Percentiles rank a stretch among this genome's conserved stretches.
phyloP scores from a whole-genome alignment of 345 rosid species.

The Toxicodendron radicans region DNA sequence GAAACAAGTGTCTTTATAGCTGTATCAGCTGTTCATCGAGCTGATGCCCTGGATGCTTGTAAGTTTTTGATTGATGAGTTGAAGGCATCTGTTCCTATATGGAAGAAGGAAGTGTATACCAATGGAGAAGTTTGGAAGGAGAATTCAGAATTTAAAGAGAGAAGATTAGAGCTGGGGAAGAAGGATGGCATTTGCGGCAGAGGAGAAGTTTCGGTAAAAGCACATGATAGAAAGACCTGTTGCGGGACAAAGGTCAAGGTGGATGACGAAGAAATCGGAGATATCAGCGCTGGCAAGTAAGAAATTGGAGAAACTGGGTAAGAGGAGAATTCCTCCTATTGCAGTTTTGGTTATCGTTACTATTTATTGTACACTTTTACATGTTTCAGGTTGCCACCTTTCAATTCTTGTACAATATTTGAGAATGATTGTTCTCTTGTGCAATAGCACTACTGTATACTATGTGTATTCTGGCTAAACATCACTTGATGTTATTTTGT shows the following conservation, averaged over 20 bases:
- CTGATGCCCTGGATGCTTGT: conserved; percentile 82
- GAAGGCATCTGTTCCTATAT: conserved; percentile 85
- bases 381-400: neutral
- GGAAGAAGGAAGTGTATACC: conserved; percentile 93
- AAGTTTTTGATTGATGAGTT: conserved; percentile 77
- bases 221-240: conserved; percentile 43
- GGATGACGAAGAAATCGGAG: conserved; percentile 10
- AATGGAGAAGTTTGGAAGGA: conserved; percentile 97
- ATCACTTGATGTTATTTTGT: no score
- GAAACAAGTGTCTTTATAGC: conserved; percentile 84
- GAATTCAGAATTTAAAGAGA: conserved; percentile 73
- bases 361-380: neutral
- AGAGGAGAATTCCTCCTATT: neutral
- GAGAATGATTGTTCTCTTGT: no score
- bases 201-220: conserved; percentile 31
- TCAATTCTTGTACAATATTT: neutral
- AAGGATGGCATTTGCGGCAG: conserved; percentile 24
- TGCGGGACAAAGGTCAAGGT: conserved; percentile 61
- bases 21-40: conserved; percentile 80
- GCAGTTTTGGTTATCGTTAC: neutral
- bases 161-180: conserved; percentile 54
- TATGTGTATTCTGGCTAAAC: no score
- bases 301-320: neutral
- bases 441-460: no score
- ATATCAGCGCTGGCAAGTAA: neutral